Evolutionary conservation across 495 filamentous ascomycete species (phyloP).

Genomic region (Collariella sp.): DNA sequence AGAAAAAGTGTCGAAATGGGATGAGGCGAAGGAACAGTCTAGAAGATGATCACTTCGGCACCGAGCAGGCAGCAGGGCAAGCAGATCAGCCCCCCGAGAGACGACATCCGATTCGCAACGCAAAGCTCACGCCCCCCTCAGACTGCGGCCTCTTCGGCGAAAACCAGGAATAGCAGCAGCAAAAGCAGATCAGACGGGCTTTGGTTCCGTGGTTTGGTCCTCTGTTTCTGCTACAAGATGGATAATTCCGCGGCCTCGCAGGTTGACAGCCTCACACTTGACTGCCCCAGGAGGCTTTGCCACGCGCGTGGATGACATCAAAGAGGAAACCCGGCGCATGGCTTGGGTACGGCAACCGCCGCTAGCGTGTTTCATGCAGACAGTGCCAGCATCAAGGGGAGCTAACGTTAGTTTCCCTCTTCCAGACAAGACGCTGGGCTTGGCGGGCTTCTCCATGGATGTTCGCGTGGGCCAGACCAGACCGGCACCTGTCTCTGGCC

Average conservation of each 20-base stretch:
- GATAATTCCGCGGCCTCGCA: neutral
- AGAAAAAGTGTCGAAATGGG: neutral
- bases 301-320: too few species aligned
- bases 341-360: neutral
- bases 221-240: neutral
- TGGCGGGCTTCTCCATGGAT: too few species aligned
- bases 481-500: neutral
- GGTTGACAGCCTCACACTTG: neutral
- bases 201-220: neutral
- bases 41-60: constrained; percentile 6
- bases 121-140: neutral
- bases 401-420: neutral
- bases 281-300: neutral
- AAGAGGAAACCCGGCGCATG: neutral
- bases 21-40: neutral
- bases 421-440: too few species aligned
- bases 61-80: constrained; percentile 10
- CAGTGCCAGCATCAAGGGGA: neutral
- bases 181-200: constrained; percentile 3
- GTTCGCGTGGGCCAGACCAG: neutral
- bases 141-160: neutral
- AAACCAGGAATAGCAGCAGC: constrained; percentile 4
- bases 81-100: neutral
- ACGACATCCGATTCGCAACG: constrained; percentile 12
- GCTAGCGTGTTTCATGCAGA: neutral